phyloP scores from a whole-genome alignment of 1,284 basidiomycete species.

The Fomitopsis pinicola region DNA sequence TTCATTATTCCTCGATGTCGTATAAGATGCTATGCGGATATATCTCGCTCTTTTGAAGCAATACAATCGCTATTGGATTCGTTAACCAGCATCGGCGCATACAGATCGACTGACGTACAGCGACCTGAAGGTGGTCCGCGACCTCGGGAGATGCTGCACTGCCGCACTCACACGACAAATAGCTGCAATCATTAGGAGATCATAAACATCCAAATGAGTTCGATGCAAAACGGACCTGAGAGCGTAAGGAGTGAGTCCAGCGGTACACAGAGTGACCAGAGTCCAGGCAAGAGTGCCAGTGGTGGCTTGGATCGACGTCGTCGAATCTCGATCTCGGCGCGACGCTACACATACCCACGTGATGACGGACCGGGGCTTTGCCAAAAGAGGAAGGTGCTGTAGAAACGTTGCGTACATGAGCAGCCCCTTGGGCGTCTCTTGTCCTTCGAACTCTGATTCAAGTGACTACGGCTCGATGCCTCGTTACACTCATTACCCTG shows the following conservation, averaged over 20 bases:
- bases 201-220: not conserved
- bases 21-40: not conserved
- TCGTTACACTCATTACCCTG: not conserved
- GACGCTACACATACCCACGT: not conserved
- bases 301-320: not conserved
- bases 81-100: not conserved
- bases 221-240: not conserved
- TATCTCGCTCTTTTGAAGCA: not conserved
- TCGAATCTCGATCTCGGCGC: not conserved
- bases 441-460: not conserved
- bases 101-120: not conserved
- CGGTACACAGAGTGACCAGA: not conserved
- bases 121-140: not conserved
- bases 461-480: not conserved
- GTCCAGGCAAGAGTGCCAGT: not conserved
- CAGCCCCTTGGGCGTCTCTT: not conserved
- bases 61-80: not conserved
- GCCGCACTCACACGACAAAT: not conserved
- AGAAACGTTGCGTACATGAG: not conserved
- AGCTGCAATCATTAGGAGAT: not conserved
- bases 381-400: not conserved
- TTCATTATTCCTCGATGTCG: conserved; percentile 36
- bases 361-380: not conserved
- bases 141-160: not conserved
- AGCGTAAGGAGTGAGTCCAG: not conserved